Conservation (phyloP, 2,329 filamentous ascomycete genomes). For the Talaromyces atroroseus region DNA sequence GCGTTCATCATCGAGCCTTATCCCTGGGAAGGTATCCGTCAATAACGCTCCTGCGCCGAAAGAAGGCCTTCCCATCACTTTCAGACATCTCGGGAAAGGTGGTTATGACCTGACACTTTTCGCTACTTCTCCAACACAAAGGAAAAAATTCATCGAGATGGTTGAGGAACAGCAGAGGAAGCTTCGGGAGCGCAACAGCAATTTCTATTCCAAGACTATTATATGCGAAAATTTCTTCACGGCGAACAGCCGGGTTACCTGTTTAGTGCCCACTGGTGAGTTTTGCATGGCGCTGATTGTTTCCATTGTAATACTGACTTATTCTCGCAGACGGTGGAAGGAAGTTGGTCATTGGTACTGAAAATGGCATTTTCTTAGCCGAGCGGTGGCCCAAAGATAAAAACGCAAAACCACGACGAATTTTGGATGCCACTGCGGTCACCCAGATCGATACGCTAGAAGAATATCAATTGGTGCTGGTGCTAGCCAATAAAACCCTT, state of each 20-base stretch:
- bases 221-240: constrained; percentile 87
- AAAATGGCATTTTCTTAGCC: constrained; percentile 86
- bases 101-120: constrained; percentile 90
- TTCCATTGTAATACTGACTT: constrained; percentile 16
- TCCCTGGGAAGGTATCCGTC: constrained; percentile 55
- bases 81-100: constrained; percentile 90
- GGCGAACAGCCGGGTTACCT: constrained; percentile 82
- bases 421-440: constrained; percentile 79
- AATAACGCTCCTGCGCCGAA: constrained; percentile 48
- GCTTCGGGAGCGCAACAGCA: constrained; percentile 65
- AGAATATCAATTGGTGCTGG: constrained; percentile 85
- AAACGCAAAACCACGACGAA: constrained; percentile 66
- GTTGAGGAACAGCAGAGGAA: constrained; percentile 88
- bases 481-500: constrained; percentile 88
- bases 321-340: constrained; percentile 70
- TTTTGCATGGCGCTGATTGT: not conserved
- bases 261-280: constrained; percentile 83
- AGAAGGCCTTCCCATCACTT: constrained; percentile 90
- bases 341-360: constrained; percentile 90
- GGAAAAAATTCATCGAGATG: constrained; percentile 95
- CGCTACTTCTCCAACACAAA: constrained; percentile 74
- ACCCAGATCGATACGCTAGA: constrained; percentile 95
- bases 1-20: constrained; percentile 79
- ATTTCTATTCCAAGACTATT: constrained; percentile 63
- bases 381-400: constrained; percentile 84